Percentiles rank a stretch among this genome's conserved stretches.
phyloP scores from a whole-genome alignment of 2,329 filamentous ascomycete species.

The Aureobasidium namibiae region DNA sequence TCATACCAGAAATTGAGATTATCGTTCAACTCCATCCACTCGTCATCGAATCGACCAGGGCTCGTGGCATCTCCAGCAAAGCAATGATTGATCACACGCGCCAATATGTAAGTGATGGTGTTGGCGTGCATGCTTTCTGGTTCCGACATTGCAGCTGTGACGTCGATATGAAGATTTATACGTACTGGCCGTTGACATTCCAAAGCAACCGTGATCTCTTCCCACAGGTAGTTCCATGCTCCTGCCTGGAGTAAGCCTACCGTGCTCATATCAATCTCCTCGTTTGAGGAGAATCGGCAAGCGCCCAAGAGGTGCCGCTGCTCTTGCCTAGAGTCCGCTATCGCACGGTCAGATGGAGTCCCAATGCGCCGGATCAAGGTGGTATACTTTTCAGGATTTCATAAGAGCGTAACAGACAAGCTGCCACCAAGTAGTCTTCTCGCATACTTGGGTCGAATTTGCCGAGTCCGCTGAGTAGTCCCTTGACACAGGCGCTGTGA shows the following conservation, averaged over 20 bases:
- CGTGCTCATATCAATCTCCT: conserved; percentile 18
- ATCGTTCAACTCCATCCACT: neutral
- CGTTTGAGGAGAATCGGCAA: conserved; percentile 35
- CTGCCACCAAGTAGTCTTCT: conserved; percentile 38
- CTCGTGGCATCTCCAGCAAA: conserved; percentile 19
- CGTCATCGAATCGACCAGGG: neutral
- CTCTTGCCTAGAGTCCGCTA: conserved; percentile 24
- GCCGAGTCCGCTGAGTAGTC: conserved; percentile 31
- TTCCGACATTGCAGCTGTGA: neutral
- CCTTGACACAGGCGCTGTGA: neutral
- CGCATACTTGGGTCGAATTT: conserved; percentile 25
- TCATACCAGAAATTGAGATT: conserved; percentile 26
- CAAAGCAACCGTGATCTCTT: conserved; percentile 48
- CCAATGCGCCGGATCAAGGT: neutral
- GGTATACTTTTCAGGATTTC: conserved; percentile 39
- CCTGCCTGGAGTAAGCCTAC: conserved; percentile 33
- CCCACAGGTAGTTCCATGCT: conserved; percentile 45
- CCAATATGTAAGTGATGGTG: conserved; percentile 35
- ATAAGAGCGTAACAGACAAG: conserved; percentile 42
- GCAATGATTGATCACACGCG: conserved; percentile 35
- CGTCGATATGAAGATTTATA: neutral
- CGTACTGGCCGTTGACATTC: conserved; percentile 20
- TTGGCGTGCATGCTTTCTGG: conserved; percentile 34
- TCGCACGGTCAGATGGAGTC: neutral
- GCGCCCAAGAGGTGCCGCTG: conserved; percentile 41